These are phyloP conservation scores for Psilocybe mexicana DNA, from an alignment of 1,284 basidiomycete genomes.

Conservation along the genomic window DNA sequence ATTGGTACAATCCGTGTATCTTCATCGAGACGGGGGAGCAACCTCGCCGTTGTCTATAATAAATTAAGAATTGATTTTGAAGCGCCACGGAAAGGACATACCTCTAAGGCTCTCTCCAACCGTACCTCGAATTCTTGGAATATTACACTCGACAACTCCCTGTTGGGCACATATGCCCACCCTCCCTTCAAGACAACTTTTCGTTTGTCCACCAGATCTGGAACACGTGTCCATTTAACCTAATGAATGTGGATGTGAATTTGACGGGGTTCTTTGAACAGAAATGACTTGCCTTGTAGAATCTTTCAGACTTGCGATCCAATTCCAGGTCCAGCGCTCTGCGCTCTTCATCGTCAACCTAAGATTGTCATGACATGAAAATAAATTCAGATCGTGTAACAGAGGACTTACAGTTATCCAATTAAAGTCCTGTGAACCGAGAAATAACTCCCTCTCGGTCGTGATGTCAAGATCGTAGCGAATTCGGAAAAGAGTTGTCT, in stretches of 20 bases:
- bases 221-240: slow-evolving; percentile 84
- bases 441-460: slow-evolving; percentile 69
- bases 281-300: slow-evolving; percentile 63
- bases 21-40: slow-evolving; percentile 93
- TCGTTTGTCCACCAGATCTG: slow-evolving; percentile 89
- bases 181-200: slow-evolving; percentile 81
- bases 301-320: slow-evolving; percentile 49
- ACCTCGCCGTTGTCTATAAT: slow-evolving; percentile 78
- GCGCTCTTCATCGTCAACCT: slow-evolving; percentile 70
- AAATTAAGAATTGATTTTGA: not conserved
- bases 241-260: slow-evolving; percentile 9
- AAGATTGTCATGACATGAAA: not conserved
- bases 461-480: slow-evolving; percentile 77
- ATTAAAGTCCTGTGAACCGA: slow-evolving; percentile 76
- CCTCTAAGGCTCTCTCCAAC: slow-evolving; percentile 82
- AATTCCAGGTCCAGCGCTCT: slow-evolving; percentile 43
- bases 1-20: slow-evolving; percentile 92
- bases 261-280: not conserved
- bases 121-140: slow-evolving; percentile 84
- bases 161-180: slow-evolving; percentile 87
- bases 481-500: slow-evolving; percentile 82
- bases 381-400: not conserved
- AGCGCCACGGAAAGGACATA: slow-evolving; percentile 31
- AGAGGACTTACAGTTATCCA: slow-evolving; percentile 66
- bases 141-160: slow-evolving; percentile 85